Percentiles rank a stretch among this genome's conserved stretches.
Conservation (phyloP, 148 eudicot species). For the Beta vulgaris region DNA sequence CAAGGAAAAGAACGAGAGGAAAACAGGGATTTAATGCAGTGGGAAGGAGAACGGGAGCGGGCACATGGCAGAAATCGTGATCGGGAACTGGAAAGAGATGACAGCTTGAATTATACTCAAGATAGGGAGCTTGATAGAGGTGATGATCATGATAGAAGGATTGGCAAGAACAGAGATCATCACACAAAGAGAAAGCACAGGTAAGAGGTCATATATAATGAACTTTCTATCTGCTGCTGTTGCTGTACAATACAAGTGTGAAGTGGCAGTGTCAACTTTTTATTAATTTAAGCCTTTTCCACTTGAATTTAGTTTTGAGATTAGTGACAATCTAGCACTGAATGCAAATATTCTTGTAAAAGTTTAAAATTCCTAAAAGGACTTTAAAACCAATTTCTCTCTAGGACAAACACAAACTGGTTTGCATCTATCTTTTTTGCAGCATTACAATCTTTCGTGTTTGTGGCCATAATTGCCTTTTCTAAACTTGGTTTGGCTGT, state of each 20-base stretch:
- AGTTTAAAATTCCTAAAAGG: not conserved
- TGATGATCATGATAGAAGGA: constrained; percentile 39
- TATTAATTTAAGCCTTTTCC: not conserved
- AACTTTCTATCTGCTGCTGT: not conserved
- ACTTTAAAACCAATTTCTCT: not conserved
- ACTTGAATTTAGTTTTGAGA: not conserved
- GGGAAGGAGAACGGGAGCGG: constrained; percentile 19
- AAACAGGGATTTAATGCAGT: constrained; percentile 21
- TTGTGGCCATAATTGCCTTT: not conserved
- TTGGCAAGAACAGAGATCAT: constrained; percentile 43
- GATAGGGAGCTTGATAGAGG: constrained; percentile 45
- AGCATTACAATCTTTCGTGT: not conserved
- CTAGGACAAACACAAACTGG: not conserved
- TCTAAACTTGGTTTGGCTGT: not conserved
- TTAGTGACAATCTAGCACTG: not conserved
- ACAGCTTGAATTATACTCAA: constrained; percentile 29
- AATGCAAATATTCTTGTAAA: not conserved
- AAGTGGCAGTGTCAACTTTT: not conserved
- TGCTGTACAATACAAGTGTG: no score
- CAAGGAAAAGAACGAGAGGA: constrained; percentile 26
- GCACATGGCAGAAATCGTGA: constrained; percentile 34
- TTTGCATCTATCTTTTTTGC: not conserved
- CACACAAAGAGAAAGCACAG: constrained; percentile 40
- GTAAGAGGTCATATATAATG: constrained; percentile 34
- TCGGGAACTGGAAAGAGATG: constrained; percentile 41